Conservation (phyloP, 1,139 yeast species). For the Arxiozyma bovina region DNA sequence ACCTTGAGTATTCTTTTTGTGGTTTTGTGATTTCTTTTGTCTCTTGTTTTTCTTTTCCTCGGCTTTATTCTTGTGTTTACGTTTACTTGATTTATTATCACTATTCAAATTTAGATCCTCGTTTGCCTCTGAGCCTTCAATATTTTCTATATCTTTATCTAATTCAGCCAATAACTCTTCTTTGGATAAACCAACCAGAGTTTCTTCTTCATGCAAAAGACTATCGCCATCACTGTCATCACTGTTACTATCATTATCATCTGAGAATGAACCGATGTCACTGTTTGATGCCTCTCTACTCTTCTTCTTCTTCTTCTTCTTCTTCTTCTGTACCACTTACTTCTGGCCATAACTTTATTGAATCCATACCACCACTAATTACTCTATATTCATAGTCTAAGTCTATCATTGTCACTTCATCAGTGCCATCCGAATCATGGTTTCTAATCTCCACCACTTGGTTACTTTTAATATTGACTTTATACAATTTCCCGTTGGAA, state of each 20-base stretch:
- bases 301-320: too few relatives aligned
- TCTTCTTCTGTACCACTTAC: slow-evolving; percentile 23
- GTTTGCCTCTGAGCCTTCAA: slow-evolving; percentile 29
- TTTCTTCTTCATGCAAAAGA: slow-evolving; percentile 10
- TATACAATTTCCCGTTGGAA: slow-evolving; percentile 68
- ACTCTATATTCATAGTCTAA: slow-evolving; percentile 72
- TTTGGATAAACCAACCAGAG: slow-evolving; percentile 21
- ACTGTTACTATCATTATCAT: slow-evolving; percentile 1
- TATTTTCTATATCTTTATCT: slow-evolving; percentile 19
- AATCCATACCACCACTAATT: slow-evolving; percentile 76
- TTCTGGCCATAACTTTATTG: slow-evolving; percentile 60
- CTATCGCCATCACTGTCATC: slow-evolving; percentile 12
- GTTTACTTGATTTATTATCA: neutral
- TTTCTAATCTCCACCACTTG: slow-evolving; percentile 56
- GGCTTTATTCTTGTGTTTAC: slow-evolving; percentile 4
- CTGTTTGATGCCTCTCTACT: slow-evolving; percentile 8
- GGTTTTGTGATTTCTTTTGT: slow-evolving; percentile 1
- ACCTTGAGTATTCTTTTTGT: neutral
- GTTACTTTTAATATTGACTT: slow-evolving; percentile 58
- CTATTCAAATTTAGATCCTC: slow-evolving; percentile 21
- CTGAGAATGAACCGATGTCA: neutral
- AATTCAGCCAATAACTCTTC: slow-evolving; percentile 28
- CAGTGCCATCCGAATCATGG: slow-evolving; percentile 44
- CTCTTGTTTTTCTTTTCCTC: slow-evolving; percentile 2
- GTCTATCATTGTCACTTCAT: slow-evolving; percentile 66